Conservation (phyloP, 805 yeast species). For the Wickerhamiella domercqiae region DNA sequence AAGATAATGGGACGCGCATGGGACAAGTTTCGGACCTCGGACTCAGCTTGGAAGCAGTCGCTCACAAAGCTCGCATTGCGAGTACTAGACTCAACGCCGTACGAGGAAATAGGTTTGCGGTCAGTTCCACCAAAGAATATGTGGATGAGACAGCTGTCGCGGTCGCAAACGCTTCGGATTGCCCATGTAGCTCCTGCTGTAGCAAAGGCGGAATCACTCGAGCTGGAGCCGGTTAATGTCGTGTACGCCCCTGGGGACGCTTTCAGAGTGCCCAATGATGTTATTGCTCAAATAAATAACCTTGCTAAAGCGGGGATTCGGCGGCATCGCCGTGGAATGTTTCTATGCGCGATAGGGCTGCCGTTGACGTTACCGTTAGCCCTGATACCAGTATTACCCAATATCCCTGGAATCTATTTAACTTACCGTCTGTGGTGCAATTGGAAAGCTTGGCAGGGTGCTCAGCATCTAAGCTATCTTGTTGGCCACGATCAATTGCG, state of each 20-base stretch:
- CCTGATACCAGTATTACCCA: conserved; percentile 72
- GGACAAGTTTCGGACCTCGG: conserved; percentile 43
- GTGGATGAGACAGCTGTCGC: conserved; percentile 36
- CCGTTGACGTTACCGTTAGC: conserved; percentile 75
- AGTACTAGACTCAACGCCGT: conserved; percentile 51
- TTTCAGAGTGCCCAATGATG: conserved; percentile 18
- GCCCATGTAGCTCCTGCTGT: conserved; percentile 11
- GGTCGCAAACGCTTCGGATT: too few species aligned
- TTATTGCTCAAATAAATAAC: conserved; percentile 26
- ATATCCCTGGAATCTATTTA: conserved; percentile 80
- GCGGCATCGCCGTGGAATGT: conserved; percentile 41
- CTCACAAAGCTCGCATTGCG: conserved; percentile 39
- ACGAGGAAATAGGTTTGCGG: conserved; percentile 61
- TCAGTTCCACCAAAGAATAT: conserved; percentile 58
- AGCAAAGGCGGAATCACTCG: conserved; percentile 7
- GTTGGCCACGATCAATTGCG: conserved; percentile 31
- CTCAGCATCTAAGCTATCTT: conserved; percentile 47
- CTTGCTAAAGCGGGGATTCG: conserved; percentile 32
- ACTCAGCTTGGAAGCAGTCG: conserved; percentile 38
- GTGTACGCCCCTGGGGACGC: conserved; percentile 33
- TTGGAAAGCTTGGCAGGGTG: conserved; percentile 61
- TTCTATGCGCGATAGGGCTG: conserved; percentile 39
- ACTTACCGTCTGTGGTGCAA: conserved; percentile 74
- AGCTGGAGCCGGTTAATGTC: conserved; percentile 24
- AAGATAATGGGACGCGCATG: conserved; percentile 43